phyloP scores from a whole-genome alignment of 805 yeast genomes.

The Hyphopichia homilentoma region DNA sequence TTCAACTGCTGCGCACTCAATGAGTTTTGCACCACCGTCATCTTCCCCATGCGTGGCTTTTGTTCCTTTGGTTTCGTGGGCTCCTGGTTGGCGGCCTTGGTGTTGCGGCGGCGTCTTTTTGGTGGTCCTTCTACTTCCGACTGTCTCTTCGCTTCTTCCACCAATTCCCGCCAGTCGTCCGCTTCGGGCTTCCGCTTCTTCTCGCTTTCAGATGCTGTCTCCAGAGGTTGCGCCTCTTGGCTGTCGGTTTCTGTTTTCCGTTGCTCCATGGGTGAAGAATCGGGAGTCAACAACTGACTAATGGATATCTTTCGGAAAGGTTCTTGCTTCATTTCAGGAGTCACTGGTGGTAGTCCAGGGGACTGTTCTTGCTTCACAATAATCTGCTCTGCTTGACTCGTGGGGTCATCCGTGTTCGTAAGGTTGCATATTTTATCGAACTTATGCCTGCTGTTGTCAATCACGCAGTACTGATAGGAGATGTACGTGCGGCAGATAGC shows the following conservation, averaged over 20 bases:
- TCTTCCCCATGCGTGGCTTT: conserved; percentile 13
- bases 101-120: conserved; percentile 3
- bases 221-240: conserved; percentile 4
- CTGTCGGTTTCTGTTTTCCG: conserved; percentile 5
- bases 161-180: neutral
- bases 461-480: conserved; percentile 44
- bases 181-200: conserved; percentile 4
- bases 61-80: too few relatives aligned
- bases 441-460: conserved; percentile 18
- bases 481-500: conserved; percentile 46
- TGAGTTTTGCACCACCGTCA: conserved; percentile 17
- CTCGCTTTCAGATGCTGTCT: too few relatives aligned
- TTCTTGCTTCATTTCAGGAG: conserved; percentile 3
- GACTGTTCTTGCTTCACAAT: conserved; percentile 3
- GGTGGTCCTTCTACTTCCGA: conserved; percentile 1
- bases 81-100: neutral
- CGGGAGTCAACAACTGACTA: conserved; percentile 33
- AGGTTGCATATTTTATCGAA: conserved; percentile 4
- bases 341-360: neutral
- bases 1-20: conserved; percentile 23
- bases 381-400: neutral
- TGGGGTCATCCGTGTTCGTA: neutral
- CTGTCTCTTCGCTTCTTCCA: neutral
- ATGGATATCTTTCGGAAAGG: conserved; percentile 9
- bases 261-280: conserved; percentile 29